phyloP scores from a whole-genome alignment of 2,329 filamentous ascomycete species.

The Nothomitra cinnamomea region DNA sequence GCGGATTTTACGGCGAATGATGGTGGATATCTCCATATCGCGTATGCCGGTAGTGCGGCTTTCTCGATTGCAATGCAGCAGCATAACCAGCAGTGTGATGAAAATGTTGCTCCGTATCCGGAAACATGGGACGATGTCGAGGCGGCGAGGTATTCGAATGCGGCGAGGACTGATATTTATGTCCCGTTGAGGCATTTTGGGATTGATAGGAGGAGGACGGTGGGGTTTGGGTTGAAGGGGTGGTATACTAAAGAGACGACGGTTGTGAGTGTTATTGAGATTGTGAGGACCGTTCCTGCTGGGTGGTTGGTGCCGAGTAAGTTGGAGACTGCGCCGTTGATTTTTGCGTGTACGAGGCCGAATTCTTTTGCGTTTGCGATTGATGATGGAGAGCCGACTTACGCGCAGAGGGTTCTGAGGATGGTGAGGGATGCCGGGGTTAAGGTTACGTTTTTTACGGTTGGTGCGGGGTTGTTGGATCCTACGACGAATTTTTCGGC shows the following conservation, averaged over 20 bases:
- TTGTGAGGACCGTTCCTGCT: slow-evolving; percentile 36
- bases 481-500: slow-evolving; percentile 40
- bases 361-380: slow-evolving; percentile 59
- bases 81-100: slow-evolving; percentile 44
- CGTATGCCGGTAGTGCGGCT: slow-evolving; percentile 41
- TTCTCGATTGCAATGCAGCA: slow-evolving; percentile 51
- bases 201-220: slow-evolving; percentile 36
- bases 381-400: slow-evolving; percentile 45
- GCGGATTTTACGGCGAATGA: slow-evolving; percentile 36
- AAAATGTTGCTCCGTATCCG: slow-evolving; percentile 39
- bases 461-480: slow-evolving; percentile 45
- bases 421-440: slow-evolving; percentile 44
- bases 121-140: slow-evolving; percentile 53
- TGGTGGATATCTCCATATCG: slow-evolving; percentile 45
- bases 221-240: slow-evolving; percentile 46
- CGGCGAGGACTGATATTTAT: slow-evolving; percentile 37
- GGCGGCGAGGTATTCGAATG: slow-evolving; percentile 39
- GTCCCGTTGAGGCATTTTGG: slow-evolving; percentile 50
- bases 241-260: slow-evolving; percentile 37
- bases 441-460: slow-evolving; percentile 55
- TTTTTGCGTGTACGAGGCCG: slow-evolving; percentile 47
- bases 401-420: slow-evolving; percentile 42
- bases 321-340: slow-evolving; percentile 40
- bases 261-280: slow-evolving; percentile 41
- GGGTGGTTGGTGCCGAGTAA: slow-evolving; percentile 38